phyloP scores from a whole-genome alignment of 2,329 filamentous ascomycete genomes.

The Scleromitrula shiraiana region DNA sequence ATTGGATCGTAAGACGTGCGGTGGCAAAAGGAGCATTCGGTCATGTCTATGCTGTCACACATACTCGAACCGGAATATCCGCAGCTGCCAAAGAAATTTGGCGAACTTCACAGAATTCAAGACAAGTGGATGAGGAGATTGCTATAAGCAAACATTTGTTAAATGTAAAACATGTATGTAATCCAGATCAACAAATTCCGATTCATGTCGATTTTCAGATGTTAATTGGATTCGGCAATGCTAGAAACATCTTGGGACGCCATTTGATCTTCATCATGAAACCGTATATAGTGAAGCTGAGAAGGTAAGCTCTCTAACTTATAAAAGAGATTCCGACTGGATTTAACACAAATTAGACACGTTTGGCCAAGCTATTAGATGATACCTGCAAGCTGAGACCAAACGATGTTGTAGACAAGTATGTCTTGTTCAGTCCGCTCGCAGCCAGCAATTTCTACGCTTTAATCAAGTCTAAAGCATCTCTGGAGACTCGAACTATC shows the following conservation, averaged over 20 bases:
- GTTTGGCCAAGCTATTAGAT: slow-evolving; percentile 15
- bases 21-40: slow-evolving; percentile 17
- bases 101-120: slow-evolving; percentile 13
- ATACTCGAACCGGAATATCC: slow-evolving; percentile 14
- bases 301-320: slow-evolving; percentile 1
- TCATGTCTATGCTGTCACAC: slow-evolving; percentile 14
- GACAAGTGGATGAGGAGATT: slow-evolving; percentile 16
- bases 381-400: slow-evolving; percentile 14
- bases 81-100: slow-evolving; percentile 20
- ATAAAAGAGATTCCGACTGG: background rate
- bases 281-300: slow-evolving; percentile 13
- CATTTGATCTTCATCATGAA: slow-evolving; percentile 15
- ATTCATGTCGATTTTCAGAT: background rate
- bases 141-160: slow-evolving; percentile 12
- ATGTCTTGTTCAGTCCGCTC: slow-evolving; percentile 17
- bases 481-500: slow-evolving; percentile 9
- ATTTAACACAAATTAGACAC: slow-evolving; percentile 9
- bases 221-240: background rate
- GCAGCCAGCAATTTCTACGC: slow-evolving; percentile 16
- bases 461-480: slow-evolving; percentile 14
- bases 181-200: background rate
- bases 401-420: slow-evolving; percentile 16
- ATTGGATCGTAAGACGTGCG: slow-evolving; percentile 19
- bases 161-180: slow-evolving; percentile 14
- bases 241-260: slow-evolving; percentile 15